Evolutionary conservation across 352 stramenopile species (phyloP).

Genomic region (Phytopythium vexans): DNA sequence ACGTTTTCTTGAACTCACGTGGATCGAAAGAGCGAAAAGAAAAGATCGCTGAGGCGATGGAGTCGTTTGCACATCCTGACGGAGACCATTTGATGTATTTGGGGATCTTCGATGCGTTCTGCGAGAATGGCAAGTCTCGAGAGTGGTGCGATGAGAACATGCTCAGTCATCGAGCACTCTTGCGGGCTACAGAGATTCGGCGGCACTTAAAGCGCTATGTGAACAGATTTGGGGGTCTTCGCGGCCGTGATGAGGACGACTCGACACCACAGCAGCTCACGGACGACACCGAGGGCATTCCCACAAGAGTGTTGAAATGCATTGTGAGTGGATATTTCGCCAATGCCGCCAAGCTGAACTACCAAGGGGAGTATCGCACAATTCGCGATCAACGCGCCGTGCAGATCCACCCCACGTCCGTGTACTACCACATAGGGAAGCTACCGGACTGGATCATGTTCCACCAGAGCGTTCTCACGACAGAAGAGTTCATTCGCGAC

Average conservation of each 20-base stretch:
- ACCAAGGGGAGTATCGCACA: conserved; percentile 63
- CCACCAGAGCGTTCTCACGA: conserved; percentile 98
- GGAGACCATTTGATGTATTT: conserved; percentile 75
- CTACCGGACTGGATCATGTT: conserved; percentile 98
- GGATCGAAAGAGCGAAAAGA: conserved; percentile 65
- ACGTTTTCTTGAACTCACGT: conserved; percentile 63
- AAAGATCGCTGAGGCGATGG: conserved; percentile 65
- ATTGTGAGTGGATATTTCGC: conserved; percentile 89
- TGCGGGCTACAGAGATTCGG: conserved; percentile 63
- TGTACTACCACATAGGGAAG: conserved; percentile 68
- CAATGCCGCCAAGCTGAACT: conserved; percentile 96
- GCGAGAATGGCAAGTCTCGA: conserved; percentile 54
- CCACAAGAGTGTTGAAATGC: conserved; percentile 33
- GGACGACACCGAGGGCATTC: conserved; percentile 30
- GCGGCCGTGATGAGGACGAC: conserved; percentile 9
- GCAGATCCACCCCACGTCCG: conserved; percentile 72
- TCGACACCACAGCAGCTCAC: conserved; percentile 3
- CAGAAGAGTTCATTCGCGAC: conserved; percentile 91
- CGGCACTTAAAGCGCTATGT: conserved; percentile 68
- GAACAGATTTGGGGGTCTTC: conserved; percentile 38
- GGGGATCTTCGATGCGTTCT: conserved; percentile 67
- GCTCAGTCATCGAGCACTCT: conserved; percentile 52
- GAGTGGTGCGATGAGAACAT: conserved; percentile 78
- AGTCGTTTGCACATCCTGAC: conserved; percentile 58
- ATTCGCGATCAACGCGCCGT: conserved; percentile 65